Conservation (phyloP, 129 eudicot species). For the Smallanthus sonchifolius region DNA sequence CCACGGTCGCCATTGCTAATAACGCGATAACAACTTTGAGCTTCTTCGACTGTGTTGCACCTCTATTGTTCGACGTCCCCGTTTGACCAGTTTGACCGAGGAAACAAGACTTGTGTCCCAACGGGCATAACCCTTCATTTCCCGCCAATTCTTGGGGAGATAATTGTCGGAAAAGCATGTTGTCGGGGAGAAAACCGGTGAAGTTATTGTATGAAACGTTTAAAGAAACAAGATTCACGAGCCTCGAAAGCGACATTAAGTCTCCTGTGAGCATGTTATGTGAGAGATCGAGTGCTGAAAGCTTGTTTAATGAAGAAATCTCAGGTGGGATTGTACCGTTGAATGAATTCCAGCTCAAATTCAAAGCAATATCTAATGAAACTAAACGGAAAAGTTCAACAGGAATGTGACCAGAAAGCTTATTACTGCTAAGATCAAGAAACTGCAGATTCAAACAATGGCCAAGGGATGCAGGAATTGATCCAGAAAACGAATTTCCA, state of each 20-base stretch:
- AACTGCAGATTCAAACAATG: slow-evolving; percentile 59
- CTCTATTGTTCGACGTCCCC: slow-evolving; percentile 24
- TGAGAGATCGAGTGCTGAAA: slow-evolving; percentile 74
- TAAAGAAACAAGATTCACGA: slow-evolving; percentile 75
- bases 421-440: slow-evolving; percentile 73
- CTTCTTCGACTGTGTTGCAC: slow-evolving; percentile 39
- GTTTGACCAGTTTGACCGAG: slow-evolving; percentile 28
- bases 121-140: slow-evolving; percentile 59
- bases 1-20: slow-evolving; percentile 42
- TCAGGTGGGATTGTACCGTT: slow-evolving; percentile 66
- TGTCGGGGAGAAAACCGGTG: slow-evolving; percentile 81
- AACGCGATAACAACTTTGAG: slow-evolving; percentile 61
- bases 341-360: slow-evolving; percentile 71
- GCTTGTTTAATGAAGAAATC: slow-evolving; percentile 63
- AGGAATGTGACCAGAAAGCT: slow-evolving; percentile 68
- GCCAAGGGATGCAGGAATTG: slow-evolving; percentile 54
- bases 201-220: slow-evolving; percentile 87
- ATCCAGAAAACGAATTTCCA: slow-evolving; percentile 50
- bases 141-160: slow-evolving; percentile 62
- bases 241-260: slow-evolving; percentile 55
- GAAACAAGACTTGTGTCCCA: slow-evolving; percentile 70
- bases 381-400: slow-evolving; percentile 55
- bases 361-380: slow-evolving; percentile 71
- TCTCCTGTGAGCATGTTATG: slow-evolving; percentile 73
- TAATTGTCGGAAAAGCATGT: slow-evolving; percentile 73